Conservation (phyloP, 176 grass and related monocot species). For the Alloteropsis semialata region DNA sequence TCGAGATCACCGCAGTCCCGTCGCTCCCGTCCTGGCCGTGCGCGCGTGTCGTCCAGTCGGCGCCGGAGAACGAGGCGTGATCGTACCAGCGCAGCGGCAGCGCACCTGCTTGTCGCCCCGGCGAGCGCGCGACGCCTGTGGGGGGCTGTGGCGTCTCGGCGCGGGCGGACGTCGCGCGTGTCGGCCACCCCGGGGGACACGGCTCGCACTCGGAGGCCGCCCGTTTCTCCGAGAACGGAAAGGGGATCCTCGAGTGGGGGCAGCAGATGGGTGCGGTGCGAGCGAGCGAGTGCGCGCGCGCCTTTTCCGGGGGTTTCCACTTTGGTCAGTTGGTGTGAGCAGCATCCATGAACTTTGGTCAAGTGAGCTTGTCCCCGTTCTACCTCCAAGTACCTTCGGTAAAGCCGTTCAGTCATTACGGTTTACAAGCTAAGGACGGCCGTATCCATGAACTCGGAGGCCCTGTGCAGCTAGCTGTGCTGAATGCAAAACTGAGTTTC, state of each 20-base stretch:
- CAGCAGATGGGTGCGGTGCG: background rate
- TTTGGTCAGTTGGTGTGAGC: background rate
- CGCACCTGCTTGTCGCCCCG: too few species aligned
- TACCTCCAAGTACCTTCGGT: too few species aligned
- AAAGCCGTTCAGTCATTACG: too few species aligned
- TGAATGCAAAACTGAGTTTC: too few species aligned
- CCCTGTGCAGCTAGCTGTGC: too few species aligned
- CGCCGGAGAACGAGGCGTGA: background rate
- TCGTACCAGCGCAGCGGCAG: background rate
- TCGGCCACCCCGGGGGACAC: conserved; percentile 34
- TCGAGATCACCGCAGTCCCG: too few species aligned
- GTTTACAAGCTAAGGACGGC: too few species aligned
- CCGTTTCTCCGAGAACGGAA: conserved; percentile 3
- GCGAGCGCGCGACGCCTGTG: background rate
- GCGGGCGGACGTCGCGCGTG: conserved; percentile 24
- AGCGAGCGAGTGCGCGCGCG: background rate
- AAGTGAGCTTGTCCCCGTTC: too few species aligned
- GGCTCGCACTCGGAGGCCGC: conserved; percentile 20
- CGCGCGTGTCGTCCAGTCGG: background rate
- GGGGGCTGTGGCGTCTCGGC: background rate
- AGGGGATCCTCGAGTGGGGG: background rate
- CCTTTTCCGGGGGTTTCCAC: background rate
- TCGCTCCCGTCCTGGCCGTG: background rate
- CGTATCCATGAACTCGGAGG: too few species aligned
- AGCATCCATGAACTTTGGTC: too few species aligned